These are phyloP conservation scores for Iris pallida DNA, from an alignment of 116 monocot species.

Conservation along the genomic window DNA sequence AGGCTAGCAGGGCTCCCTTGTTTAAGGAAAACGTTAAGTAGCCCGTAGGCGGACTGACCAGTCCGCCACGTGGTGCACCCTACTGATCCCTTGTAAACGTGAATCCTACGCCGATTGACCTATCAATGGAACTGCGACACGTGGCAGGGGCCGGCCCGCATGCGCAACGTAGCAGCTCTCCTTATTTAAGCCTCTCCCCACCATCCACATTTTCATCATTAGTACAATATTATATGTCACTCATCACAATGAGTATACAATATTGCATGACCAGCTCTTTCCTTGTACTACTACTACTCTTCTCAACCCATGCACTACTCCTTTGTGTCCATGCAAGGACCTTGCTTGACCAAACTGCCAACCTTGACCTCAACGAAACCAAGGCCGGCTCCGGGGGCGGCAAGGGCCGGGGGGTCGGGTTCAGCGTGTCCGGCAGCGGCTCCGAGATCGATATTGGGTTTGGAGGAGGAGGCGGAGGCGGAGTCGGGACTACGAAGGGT, in stretches of 20 bases:
- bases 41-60: too few species aligned
- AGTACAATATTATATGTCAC: neutral
- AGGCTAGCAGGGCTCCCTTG: too few species aligned
- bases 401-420: constrained; percentile 24
- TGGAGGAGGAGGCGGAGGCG: constrained; percentile 60
- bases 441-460: constrained; percentile 29
- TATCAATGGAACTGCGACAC: too few species aligned
- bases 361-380: constrained; percentile 8
- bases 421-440: constrained; percentile 32
- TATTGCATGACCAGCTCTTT: neutral
- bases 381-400: constrained; percentile 26
- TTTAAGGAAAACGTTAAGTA: too few species aligned
- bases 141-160: too few species aligned
- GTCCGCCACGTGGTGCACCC: too few species aligned
- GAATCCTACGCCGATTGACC: too few species aligned
- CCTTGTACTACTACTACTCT: neutral
- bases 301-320: neutral
- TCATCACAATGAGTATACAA: neutral
- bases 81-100: too few species aligned
- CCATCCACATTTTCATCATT: neutral
- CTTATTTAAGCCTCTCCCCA: neutral
- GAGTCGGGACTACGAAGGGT: constrained; percentile 28
- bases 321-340: constrained; percentile 15
- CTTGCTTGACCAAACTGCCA: neutral
- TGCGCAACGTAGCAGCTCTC: too few species aligned